Base-by-base conservation (phyloP, 1,284 basidiomycete species). In the Heliocybe sulcata region DNA sequence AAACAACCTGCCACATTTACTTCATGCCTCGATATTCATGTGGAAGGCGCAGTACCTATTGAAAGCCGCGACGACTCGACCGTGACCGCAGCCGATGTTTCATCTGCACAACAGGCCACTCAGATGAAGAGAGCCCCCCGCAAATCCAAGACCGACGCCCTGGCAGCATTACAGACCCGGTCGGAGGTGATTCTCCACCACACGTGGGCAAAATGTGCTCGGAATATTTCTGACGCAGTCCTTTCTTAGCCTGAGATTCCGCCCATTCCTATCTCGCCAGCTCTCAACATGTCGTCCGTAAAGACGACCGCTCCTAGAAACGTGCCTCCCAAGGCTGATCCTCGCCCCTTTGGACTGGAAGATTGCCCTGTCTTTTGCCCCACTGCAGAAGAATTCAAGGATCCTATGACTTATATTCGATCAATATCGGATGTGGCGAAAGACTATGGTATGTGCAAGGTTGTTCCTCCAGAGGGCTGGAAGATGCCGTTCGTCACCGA, bases 401-500 rank as follows among this genome's bases (percentile, higher is more conserved):
- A 98, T 73, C 94, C 96, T n/a, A 90, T 98, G 85, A 81, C 83
- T 53, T 99, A 98, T 74, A 92, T 99, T 69, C 84, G 84, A 64
- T 87, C 84, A 55, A 91, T 97, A 63, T 83, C 90, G 8, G 80
- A 86, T 52, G 74, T 81, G 35, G 94, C 90, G 0, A 83, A 79
- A 64, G 73, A 81, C 50, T 94, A 84, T 67, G 97, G 97, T 29
- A 95, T 99, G 63, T 94, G 92, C 75, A 99, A 99, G 76, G 86
- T 99, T 58, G 82, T 98, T 20, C 97, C 97, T 56, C 97, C 97
- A 1, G 76, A 82, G 57, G 92, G 85, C 35, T 99, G 97, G 97
- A 83, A 88, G 62, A 96, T 98, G 83, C 93, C 95, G 14, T 99
- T 98, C 69, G 87, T 92, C n/a, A 90, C 95, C 47, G 89, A 98